These are phyloP conservation scores for Teratosphaeria epicoccoides DNA, from an alignment of 2,329 filamentous ascomycete genomes.

Conservation along the genomic window DNA sequence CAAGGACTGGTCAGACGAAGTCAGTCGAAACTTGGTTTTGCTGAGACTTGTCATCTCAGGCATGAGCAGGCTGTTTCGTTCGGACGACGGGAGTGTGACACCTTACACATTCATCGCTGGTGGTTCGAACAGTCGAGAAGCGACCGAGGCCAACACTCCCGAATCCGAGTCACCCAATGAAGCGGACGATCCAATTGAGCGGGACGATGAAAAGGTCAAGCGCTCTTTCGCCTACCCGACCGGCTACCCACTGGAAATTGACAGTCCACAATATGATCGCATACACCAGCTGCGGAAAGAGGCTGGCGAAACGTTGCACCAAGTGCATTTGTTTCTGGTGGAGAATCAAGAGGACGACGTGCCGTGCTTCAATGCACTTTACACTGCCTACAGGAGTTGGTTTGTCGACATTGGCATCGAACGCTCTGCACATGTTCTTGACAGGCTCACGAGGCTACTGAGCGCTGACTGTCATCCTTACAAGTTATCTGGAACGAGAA, in stretches of 20 bases:
- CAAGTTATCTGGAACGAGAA: slow-evolving; percentile 85
- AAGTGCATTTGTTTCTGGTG: slow-evolving; percentile 73
- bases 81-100: slow-evolving; percentile 36
- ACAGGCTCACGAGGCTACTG: slow-evolving; percentile 74
- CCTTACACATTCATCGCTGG: slow-evolving; percentile 20
- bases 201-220: slow-evolving; percentile 68
- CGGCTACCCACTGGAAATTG: slow-evolving; percentile 64
- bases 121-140: slow-evolving; percentile 25
- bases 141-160: slow-evolving; percentile 40
- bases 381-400: slow-evolving; percentile 87
- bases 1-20: slow-evolving; percentile 97
- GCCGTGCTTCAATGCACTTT: slow-evolving; percentile 83
- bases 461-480: slow-evolving; percentile 82
- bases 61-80: slow-evolving; percentile 80
- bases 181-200: slow-evolving; percentile 42
- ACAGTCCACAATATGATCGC: slow-evolving; percentile 55
- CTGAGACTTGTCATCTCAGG: slow-evolving; percentile 83
- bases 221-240: slow-evolving; percentile 82
- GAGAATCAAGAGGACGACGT: slow-evolving; percentile 90
- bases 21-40: slow-evolving; percentile 79
- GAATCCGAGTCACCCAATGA: slow-evolving; percentile 38
- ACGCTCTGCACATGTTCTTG: slow-evolving; percentile 82
- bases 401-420: slow-evolving; percentile 97
- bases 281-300: slow-evolving; percentile 74
- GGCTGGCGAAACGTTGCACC: slow-evolving; percentile 69